phyloP scores from a whole-genome alignment of 2,329 filamentous ascomycete genomes.

The Akanthomyces dipterigenus region DNA sequence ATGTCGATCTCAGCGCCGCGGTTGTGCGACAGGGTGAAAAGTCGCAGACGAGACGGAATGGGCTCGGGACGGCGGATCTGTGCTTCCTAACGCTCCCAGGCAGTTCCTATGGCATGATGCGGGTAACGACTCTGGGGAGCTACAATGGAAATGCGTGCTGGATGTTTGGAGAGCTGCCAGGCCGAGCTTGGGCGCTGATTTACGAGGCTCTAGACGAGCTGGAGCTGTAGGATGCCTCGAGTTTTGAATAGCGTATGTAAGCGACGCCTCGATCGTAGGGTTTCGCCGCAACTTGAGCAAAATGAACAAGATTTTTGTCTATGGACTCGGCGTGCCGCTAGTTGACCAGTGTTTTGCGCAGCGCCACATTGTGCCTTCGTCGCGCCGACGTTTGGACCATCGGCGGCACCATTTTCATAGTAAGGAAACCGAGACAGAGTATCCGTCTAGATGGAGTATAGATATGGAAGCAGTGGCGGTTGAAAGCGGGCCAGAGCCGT shows the following conservation, averaged over 20 bases:
- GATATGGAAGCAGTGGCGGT: background rate
- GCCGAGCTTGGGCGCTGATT: background rate
- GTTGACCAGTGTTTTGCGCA: too few relatives aligned
- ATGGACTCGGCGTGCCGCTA: too few relatives aligned
- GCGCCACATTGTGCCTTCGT: too few relatives aligned
- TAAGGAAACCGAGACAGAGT: background rate
- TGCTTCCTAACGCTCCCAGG: background rate
- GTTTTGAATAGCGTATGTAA: too few relatives aligned
- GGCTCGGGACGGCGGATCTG: background rate
- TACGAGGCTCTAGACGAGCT: too few relatives aligned
- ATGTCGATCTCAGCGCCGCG: background rate
- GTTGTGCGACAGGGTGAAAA: background rate
- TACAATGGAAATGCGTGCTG: background rate
- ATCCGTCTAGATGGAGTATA: background rate
- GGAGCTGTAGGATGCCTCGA: too few relatives aligned
- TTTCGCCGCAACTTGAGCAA: too few relatives aligned
- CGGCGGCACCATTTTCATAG: too few relatives aligned
- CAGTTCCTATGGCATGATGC: background rate
- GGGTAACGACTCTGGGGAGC: background rate
- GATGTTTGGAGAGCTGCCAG: background rate
- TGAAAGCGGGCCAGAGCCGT: background rate
- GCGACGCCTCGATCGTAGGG: too few relatives aligned
- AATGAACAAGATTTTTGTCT: too few relatives aligned
- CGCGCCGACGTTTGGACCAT: too few relatives aligned
- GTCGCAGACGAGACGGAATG: background rate